phyloP scores from a whole-genome alignment of 1,139 yeast genomes.

The Diutina rugosa region DNA sequence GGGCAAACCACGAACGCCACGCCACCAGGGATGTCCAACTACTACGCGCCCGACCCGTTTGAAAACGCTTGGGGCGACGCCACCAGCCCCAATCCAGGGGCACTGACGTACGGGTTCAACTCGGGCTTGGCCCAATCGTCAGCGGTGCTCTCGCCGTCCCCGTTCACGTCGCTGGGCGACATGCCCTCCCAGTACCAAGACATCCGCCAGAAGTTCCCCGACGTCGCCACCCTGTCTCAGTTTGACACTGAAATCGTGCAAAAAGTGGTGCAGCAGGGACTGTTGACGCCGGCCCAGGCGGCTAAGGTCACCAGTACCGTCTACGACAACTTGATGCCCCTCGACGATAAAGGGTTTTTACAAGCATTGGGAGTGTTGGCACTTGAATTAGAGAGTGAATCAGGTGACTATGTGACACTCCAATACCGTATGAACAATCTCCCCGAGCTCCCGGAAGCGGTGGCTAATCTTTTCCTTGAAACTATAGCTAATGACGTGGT shows the following conservation, averaged over 20 bases:
- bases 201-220: slow-evolving; percentile 5
- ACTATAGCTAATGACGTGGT: slow-evolving; percentile 2
- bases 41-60: slow-evolving; percentile 19
- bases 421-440: slow-evolving; percentile 21
- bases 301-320: slow-evolving; percentile 21
- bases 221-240: slow-evolving; percentile 16
- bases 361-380: slow-evolving; percentile 27
- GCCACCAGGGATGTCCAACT: neutral
- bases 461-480: slow-evolving; percentile 6
- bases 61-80: slow-evolving; percentile 27
- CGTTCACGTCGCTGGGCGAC: slow-evolving; percentile 2
- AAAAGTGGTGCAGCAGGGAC: slow-evolving; percentile 15
- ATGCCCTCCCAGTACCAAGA: slow-evolving; percentile 6
- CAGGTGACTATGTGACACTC: slow-evolving; percentile 31
- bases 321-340: slow-evolving; percentile 24
- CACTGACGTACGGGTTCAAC: neutral
- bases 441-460: slow-evolving; percentile 20
- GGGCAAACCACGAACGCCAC: neutral
- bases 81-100: slow-evolving; percentile 2
- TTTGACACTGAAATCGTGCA: slow-evolving; percentile 18
- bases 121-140: neutral
- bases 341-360: slow-evolving; percentile 16
- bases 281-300: slow-evolving; percentile 20
- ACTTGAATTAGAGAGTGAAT: slow-evolving; percentile 25
- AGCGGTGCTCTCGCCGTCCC: neutral